These are phyloP conservation scores for Erucastrum elatum DNA, from an alignment of 345 rosid species.

Conservation along the genomic window DNA sequence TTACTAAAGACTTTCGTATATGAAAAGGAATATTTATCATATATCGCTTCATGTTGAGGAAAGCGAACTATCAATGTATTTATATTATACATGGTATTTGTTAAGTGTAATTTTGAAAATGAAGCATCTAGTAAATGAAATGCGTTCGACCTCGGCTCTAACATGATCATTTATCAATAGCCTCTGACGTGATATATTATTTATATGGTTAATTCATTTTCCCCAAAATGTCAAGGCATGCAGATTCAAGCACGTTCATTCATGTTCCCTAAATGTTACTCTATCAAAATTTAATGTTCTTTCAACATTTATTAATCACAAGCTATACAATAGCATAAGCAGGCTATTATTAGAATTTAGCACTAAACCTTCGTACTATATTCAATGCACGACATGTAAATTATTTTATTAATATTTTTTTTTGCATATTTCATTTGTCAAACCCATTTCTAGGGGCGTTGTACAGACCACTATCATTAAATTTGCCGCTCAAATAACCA, in stretches of 20 bases:
- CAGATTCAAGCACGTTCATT: slow-evolving; percentile 39
- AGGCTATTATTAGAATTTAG: slow-evolving; percentile 25
- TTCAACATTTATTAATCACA: slow-evolving; percentile 4
- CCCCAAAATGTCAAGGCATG: slow-evolving; percentile 39
- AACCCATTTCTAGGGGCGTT: slow-evolving; percentile 26
- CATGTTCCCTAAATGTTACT: slow-evolving; percentile 38
- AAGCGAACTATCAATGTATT: background rate
- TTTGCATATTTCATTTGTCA: slow-evolving; percentile 10
- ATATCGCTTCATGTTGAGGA: background rate
- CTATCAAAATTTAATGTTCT: slow-evolving; percentile 26
- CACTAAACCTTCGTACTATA: slow-evolving; percentile 17
- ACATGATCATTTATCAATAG: slow-evolving; percentile 2
- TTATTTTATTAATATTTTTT: background rate
- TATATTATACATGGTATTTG: slow-evolving; percentile 14
- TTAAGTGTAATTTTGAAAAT: background rate
- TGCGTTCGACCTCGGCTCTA: background rate
- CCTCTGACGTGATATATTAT: slow-evolving; percentile 28
- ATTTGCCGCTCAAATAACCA: slow-evolving; percentile 16
- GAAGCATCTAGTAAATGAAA: background rate
- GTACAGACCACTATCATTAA: slow-evolving; percentile 29
- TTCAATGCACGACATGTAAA: slow-evolving; percentile 37
- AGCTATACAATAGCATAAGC: background rate
- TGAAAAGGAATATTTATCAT: background rate
- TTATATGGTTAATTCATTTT: slow-evolving; percentile 20
- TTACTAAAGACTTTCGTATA: background rate